Conservation (phyloP, 352 stramenopile genomes). For the Globisporangium cederbergense region DNA sequence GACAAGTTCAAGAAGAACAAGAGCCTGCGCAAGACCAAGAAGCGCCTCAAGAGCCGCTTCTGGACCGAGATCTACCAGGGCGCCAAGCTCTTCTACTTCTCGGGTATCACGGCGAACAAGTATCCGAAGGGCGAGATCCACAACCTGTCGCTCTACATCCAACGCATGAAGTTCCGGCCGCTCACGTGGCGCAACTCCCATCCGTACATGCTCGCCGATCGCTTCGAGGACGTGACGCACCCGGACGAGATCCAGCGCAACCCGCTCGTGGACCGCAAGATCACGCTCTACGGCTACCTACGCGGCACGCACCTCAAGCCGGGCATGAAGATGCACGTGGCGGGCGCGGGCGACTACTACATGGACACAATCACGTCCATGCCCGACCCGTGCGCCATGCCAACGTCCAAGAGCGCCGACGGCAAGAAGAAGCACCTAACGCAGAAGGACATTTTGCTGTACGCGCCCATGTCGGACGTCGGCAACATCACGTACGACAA, state of each 20-base stretch:
- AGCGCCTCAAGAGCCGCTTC: slow-evolving; percentile 98
- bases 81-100: slow-evolving; percentile 97
- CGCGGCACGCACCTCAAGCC: slow-evolving; percentile 98
- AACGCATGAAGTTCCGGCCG: slow-evolving; percentile 97
- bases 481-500: slow-evolving; percentile 99
- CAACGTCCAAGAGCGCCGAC: slow-evolving; percentile 47
- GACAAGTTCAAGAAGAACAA: slow-evolving; percentile 99
- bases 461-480: slow-evolving; percentile 91
- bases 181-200: slow-evolving; percentile 99
- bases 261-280: slow-evolving; percentile 86
- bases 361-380: slow-evolving; percentile 94
- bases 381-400: slow-evolving; percentile 96
- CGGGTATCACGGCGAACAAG: slow-evolving; percentile 97
- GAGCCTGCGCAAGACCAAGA: slow-evolving; percentile 97
- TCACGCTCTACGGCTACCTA: slow-evolving; percentile 98
- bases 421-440: slow-evolving; percentile 88
- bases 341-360: slow-evolving; percentile 97
- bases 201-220: slow-evolving; percentile 98
- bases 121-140: slow-evolving; percentile 99
- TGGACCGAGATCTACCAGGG: slow-evolving; percentile 98
- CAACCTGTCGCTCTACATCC: slow-evolving; percentile 97
- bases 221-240: slow-evolving; percentile 97
- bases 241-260: slow-evolving; percentile 93
- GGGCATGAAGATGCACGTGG: slow-evolving; percentile 96
- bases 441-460: slow-evolving; percentile 93